These are phyloP conservation scores for Inga oerstediana DNA, from an alignment of 306 rosid genomes.

Conservation along the genomic window DNA sequence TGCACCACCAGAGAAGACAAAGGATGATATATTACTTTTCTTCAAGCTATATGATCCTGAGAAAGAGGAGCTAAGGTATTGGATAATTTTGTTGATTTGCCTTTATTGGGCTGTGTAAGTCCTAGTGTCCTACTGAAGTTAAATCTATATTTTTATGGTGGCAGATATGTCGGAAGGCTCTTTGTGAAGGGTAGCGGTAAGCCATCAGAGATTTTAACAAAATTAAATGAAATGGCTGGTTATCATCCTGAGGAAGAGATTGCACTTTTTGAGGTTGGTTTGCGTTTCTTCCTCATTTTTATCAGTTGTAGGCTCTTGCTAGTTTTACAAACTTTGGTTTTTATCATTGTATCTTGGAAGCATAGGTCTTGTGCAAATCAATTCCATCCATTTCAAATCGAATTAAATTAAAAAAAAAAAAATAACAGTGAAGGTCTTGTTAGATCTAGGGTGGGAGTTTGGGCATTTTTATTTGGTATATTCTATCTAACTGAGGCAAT, in stretches of 20 bases:
- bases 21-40: conserved; percentile 83
- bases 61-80: conserved; percentile 81
- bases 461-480: neutral
- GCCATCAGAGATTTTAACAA: conserved; percentile 71
- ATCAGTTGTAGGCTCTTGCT: conserved; percentile 7
- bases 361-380: neutral
- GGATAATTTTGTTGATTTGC: conserved; percentile 22
- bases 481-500: neutral
- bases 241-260: conserved; percentile 86
- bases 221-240: conserved; percentile 86
- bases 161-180: conserved; percentile 80
- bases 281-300: neutral
- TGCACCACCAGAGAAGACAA: conserved; percentile 81
- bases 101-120: conserved; percentile 11
- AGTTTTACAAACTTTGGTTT: neutral
- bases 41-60: conserved; percentile 88
- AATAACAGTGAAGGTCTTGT: neutral
- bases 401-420: neutral
- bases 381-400: neutral
- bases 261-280: conserved; percentile 87
- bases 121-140: conserved; percentile 29
- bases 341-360: conserved; percentile 19
- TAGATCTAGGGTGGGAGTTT: neutral
- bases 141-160: conserved; percentile 25
- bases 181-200: conserved; percentile 81